Evolutionary conservation across 805 yeast species (phyloP), one percentile per base, ranked within the genome.

Genomic region (Candida verbasci): DNA sequence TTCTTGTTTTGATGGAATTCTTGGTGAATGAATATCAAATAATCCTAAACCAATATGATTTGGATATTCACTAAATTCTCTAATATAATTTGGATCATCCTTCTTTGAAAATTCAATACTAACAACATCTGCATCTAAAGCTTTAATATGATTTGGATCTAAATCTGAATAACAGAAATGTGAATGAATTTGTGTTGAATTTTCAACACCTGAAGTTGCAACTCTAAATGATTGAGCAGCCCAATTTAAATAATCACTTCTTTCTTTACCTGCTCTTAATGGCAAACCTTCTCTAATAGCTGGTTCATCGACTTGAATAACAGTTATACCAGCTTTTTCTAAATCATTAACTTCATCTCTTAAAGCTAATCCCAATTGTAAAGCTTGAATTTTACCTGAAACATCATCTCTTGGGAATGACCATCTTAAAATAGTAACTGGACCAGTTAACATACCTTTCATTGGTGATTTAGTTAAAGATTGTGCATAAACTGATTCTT

Each of bases 391-490:
- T 76, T 85, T 78, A 74, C 85, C 89, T 47, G 95, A 75, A 53
- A 91, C 84, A 61, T 93, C 98, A 66, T 89, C 91, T 84, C 98
- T 87, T 77, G 98, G 98, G 97, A 93, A 93, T 56, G 98, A 93
- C 98, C 98, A 93, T 82, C 98, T 86, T 69, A 93, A 83, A 74
- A 95, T 87, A 65, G 98, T 93, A 59, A 93, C 93, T 68, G 98
- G 98, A 74, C 98, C 98, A 65, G 98, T 89, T 68, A 93, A 83
- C 98, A 93, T 93, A 86, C 98, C 98, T 81, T 93, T 93, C 80
- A 93, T 86, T 65, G 97, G 96, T 77, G 85, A 86, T 58, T 79
- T 70, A 60, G 97, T 88, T 65, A 93, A 72, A 47, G 96, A 85
- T 79, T 93, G 98, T 57, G 98, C 98, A 73, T 87, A 93, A 61